Evolutionary conservation across 73 alveolate genomes (phyloP).

Genomic region (Tetrahymena elliotti): DNA sequence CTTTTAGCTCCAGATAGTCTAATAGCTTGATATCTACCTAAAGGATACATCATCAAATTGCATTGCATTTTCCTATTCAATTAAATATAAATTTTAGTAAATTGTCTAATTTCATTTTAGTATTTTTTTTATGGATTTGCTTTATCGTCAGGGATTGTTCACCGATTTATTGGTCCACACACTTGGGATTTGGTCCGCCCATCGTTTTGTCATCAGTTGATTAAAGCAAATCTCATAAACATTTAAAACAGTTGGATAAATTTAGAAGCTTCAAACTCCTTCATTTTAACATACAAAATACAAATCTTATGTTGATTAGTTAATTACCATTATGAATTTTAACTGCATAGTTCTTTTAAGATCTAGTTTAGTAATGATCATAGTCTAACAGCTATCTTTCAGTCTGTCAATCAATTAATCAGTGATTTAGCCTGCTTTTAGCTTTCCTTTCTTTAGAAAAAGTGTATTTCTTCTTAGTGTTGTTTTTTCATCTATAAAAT

Average conservation of each 20-base stretch:
- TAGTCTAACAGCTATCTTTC: background rate
- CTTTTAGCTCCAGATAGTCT: too few species aligned
- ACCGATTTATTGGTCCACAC: conserved; percentile 1
- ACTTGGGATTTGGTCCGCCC: conserved; percentile 1
- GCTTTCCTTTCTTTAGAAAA: background rate
- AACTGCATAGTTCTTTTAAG: background rate
- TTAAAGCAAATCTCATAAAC: background rate
- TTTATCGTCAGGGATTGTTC: background rate
- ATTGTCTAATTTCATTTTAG: background rate
- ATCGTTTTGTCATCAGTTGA: background rate
- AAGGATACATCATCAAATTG: too few species aligned
- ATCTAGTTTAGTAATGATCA: background rate
- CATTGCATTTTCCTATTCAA: background rate
- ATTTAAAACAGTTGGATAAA: background rate
- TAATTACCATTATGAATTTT: background rate
- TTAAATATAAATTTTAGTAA: background rate
- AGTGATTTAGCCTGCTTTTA: too few species aligned
- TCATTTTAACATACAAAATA: too few species aligned
- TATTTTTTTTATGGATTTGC: background rate
- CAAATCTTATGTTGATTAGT: too few species aligned
- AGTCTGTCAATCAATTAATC: background rate
- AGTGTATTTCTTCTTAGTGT: background rate
- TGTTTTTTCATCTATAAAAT: background rate
- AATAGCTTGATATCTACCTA: too few species aligned
- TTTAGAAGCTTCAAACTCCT: background rate